Percentiles rank a stretch among this genome's conserved stretches.
Conservation (phyloP, 768 basidiomycete species). For the Collybiopsis luxurians region DNA sequence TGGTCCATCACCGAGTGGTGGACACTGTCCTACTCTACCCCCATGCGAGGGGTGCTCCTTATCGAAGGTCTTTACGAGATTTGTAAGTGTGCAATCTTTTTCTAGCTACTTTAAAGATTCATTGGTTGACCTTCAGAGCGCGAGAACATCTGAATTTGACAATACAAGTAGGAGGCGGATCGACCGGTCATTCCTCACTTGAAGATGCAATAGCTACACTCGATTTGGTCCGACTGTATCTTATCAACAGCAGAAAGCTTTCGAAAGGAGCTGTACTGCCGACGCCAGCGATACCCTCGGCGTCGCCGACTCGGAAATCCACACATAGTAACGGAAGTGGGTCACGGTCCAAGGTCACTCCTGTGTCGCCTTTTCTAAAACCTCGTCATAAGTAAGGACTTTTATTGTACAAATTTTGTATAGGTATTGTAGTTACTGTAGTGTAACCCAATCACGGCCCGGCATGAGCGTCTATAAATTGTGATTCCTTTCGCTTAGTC, state of each 20-base stretch:
- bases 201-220: conserved; percentile 90
- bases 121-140: conserved; percentile 43
- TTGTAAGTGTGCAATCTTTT: conserved; percentile 47
- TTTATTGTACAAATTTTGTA: no score
- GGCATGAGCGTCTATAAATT: no score
- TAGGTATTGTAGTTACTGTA: no score
- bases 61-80: conserved; percentile 75
- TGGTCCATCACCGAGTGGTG: conserved; percentile 81
- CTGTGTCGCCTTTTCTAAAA: background rate
- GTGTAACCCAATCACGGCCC: no score
- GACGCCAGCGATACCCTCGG: background rate
- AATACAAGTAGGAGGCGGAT: conserved; percentile 79
- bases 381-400: background rate
- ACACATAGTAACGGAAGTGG: background rate
- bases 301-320: background rate
- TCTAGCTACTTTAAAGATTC: conserved; percentile 3
- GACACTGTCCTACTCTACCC: conserved; percentile 90
- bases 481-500: no score
- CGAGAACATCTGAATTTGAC: conserved; percentile 76
- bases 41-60: conserved; percentile 71
- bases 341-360: background rate
- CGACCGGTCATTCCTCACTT: conserved; percentile 82
- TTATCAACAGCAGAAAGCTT: conserved; percentile 47
- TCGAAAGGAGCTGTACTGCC: background rate
- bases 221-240: conserved; percentile 82